Percentiles rank a stretch among this genome's conserved stretches.
Conservation (phyloP, 805 yeast genomes). For the Teunomyces cretensis region DNA sequence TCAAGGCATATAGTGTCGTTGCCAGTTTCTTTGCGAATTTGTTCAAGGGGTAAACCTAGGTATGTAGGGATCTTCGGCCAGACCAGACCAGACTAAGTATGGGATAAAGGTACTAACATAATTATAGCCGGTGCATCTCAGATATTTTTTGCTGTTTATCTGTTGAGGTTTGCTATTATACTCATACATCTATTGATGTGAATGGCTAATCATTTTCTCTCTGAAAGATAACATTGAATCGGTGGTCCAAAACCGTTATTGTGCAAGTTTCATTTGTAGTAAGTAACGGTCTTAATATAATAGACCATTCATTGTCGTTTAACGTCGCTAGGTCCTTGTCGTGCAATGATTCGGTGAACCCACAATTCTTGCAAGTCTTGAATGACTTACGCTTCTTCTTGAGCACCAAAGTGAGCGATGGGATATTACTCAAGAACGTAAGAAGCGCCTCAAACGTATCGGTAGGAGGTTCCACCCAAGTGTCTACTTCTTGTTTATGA, state of each 20-base stretch:
- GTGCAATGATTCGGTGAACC: constrained; percentile 12
- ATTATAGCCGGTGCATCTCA: neutral
- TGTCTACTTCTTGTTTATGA: neutral
- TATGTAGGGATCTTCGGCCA: too few relatives aligned
- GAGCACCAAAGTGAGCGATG: constrained; percentile 22
- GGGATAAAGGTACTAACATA: neutral
- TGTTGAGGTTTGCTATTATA: neutral
- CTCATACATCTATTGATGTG: neutral
- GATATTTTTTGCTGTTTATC: neutral
- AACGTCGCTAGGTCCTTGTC: constrained; percentile 10
- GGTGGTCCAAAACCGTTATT: constrained; percentile 15
- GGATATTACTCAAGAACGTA: constrained; percentile 15
- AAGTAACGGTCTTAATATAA: constrained; percentile 17
- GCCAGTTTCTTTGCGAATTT: neutral
- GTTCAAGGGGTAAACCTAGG: neutral
- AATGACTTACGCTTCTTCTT: constrained; percentile 20
- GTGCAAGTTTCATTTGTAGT: constrained; percentile 11
- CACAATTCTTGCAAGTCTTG: constrained; percentile 37
- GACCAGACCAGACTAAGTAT: too few relatives aligned
- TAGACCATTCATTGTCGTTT: constrained; percentile 17
- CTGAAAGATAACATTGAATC: neutral
- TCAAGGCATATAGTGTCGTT: neutral
- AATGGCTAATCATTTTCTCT: neutral
- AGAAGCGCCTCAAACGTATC: constrained; percentile 24
- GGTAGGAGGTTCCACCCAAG: constrained; percentile 16